Percentiles rank a stretch among this genome's conserved stretches.
phyloP scores from a whole-genome alignment of 768 basidiomycete genomes.

The Kwoniella dendrophila region DNA sequence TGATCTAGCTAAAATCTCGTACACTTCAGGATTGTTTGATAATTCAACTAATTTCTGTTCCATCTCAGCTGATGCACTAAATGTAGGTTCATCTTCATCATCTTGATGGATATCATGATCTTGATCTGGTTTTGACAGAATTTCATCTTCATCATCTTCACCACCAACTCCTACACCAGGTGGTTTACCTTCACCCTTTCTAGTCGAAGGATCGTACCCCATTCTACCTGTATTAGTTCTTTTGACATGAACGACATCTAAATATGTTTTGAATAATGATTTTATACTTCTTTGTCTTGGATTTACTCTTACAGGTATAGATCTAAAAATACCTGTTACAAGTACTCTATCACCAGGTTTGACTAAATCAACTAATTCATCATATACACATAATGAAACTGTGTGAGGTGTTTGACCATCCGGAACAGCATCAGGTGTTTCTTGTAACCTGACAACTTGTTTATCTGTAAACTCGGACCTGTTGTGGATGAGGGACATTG shows the following conservation, averaged over 20 bases:
- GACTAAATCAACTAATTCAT: slow-evolving; percentile 92
- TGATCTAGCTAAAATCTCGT: slow-evolving; percentile 78
- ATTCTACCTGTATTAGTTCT: slow-evolving; percentile 68
- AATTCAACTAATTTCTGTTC: slow-evolving; percentile 76
- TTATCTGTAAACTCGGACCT: slow-evolving; percentile 94
- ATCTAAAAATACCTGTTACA: slow-evolving; percentile 91
- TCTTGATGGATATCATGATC: slow-evolving; percentile 26
- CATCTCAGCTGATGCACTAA: slow-evolving; percentile 64
- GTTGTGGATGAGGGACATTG: slow-evolving; percentile 95
- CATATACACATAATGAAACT: slow-evolving; percentile 94
- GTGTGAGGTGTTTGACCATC: slow-evolving; percentile 99
- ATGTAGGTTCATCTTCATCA: slow-evolving; percentile 44
- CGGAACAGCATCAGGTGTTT: slow-evolving; percentile 96
- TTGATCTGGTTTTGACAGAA: slow-evolving; percentile 51
- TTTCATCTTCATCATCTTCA: slow-evolving; percentile 66
- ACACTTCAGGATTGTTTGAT: slow-evolving; percentile 75
- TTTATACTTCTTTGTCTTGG: slow-evolving; percentile 88
- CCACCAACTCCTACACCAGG: slow-evolving; percentile 69
- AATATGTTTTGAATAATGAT: slow-evolving; percentile 94
- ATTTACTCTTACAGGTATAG: slow-evolving; percentile 92
- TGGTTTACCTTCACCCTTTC: slow-evolving; percentile 64
- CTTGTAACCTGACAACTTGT: slow-evolving; percentile 92
- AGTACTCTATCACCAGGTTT: slow-evolving; percentile 93
- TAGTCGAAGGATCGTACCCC: slow-evolving; percentile 76
- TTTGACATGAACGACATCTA: slow-evolving; percentile 91